Base-by-base conservation (phyloP, 2,329 filamentous ascomycete genomes). In the Fusarium brevicatenulatum region DNA sequence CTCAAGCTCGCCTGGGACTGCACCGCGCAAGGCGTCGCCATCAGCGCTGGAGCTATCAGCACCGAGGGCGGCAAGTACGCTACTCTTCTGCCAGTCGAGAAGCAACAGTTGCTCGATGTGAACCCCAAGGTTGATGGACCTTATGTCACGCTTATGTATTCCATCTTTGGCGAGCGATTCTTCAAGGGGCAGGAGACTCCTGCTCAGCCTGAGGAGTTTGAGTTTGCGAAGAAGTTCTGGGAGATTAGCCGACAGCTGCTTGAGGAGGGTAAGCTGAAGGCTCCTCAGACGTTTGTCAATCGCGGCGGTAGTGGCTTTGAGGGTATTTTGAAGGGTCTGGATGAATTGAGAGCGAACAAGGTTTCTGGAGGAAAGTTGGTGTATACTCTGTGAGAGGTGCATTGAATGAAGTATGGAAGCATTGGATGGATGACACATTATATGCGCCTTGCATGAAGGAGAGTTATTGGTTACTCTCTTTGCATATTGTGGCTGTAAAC, bases 1-100 rank as follows among this genome's bases (percentile, higher is more conserved):
- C 72, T 80, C 15, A 70, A 61, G 42, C 69, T 77, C 36, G 78
- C 74, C 8, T 78, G 77, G 75, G 79, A 80, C 71, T 57, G 70
- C 67, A 68, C 66, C 15, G 63, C 4, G 1, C 32, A 44, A 18
- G 63, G 40, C 9, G 66, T 50, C 19, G 55, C 47, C 18, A 44
- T 52, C 11, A 25, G 55, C 21, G 66, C 66, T 32, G 63, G 63
- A 16, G 58, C 63, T 25, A 39, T 68, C 2, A 67, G 55, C 19
- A 44, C 36, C 9, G 37, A 67, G 7, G 66, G 66, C 2, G 65
- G 66, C 12, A 68, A 69, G 16, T 68, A 68, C 15, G 64, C 57
- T 6, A 46, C 66, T 4, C 37, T 68, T 8, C 23, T 54, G 3
- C 44, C 40, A 2, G 53, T 68, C 3, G 32, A 68, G 4, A 39